Conservation (phyloP, 192 early-diverging fungal species). For the Spizellomyces punctatus region DNA sequence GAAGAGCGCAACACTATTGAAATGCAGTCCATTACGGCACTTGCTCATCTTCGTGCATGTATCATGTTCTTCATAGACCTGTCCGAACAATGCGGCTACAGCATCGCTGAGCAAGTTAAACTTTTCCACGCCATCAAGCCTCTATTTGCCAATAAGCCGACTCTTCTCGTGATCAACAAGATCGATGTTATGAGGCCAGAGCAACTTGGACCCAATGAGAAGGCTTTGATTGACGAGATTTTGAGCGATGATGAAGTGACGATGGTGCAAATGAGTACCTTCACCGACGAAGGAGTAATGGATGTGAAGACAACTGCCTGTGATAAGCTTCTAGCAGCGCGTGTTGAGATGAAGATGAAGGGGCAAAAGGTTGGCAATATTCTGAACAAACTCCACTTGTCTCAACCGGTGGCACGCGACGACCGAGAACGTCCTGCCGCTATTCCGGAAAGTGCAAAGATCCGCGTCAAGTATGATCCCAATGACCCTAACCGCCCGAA, state of each 20-base stretch:
- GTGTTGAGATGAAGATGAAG: constrained; percentile 96
- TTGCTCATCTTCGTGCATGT: constrained; percentile 95
- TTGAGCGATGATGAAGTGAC: constrained; percentile 66
- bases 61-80: constrained; percentile 98
- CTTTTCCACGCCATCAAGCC: constrained; percentile 97
- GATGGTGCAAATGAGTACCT: constrained; percentile 84
- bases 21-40: constrained; percentile 99
- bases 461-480: constrained; percentile 73
- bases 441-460: constrained; percentile 77
- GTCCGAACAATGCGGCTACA: constrained; percentile 98
- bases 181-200: constrained; percentile 87
- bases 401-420: constrained; percentile 85
- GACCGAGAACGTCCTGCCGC: constrained; percentile 71
- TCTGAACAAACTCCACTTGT: constrained; percentile 94
- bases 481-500: constrained; percentile 80
- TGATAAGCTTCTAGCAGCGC: constrained; percentile 85
- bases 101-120: constrained; percentile 82
- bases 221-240: constrained; percentile 74
- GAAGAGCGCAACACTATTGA: constrained; percentile 99
- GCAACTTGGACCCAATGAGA: constrained; percentile 72
- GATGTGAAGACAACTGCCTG: constrained; percentile 92
- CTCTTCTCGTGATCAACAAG: constrained; percentile 93
- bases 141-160: constrained; percentile 98
- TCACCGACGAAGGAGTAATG: constrained; percentile 96
- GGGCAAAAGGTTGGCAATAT: constrained; percentile 86